A percentile compares a stretch with the other conserved stretches of the same genome.
These are phyloP conservation scores for Lepidium sativum DNA, from an alignment of 345 rosid species.

Conservation along the genomic window DNA sequence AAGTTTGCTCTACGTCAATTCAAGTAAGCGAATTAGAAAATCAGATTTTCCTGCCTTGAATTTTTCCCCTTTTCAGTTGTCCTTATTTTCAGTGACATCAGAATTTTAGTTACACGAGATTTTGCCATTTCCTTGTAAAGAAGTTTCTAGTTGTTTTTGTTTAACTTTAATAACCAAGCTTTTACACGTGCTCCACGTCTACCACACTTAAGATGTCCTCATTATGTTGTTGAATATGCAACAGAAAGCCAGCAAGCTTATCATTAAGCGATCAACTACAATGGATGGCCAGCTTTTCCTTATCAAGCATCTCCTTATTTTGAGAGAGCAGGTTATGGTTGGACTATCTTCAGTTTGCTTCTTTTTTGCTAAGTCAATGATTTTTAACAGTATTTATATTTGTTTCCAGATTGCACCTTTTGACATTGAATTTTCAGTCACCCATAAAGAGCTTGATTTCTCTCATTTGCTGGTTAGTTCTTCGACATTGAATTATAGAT, in stretches of 20 bases:
- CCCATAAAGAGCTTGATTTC: conserved; percentile 98
- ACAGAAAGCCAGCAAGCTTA: conserved; percentile 89
- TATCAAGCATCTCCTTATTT: conserved; percentile 80
- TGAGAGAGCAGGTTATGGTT: conserved; percentile 82
- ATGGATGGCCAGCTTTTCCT: conserved; percentile 98
- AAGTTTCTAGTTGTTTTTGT: background rate
- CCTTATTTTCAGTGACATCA: background rate
- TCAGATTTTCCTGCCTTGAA: conserved; percentile 3
- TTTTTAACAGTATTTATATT: background rate
- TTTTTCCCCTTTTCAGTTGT: background rate
- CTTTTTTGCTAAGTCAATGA: background rate
- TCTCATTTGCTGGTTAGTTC: conserved; percentile 91
- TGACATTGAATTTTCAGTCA: conserved; percentile 92
- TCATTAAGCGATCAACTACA: conserved; percentile 63
- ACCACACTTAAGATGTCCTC: conserved; percentile 2
- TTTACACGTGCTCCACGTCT: background rate
- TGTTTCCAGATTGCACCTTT: conserved; percentile 81
- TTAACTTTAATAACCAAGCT: background rate
- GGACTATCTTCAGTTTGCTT: conserved; percentile 10
- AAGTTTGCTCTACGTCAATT: conserved; percentile 78
- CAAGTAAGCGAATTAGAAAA: conserved; percentile 54
- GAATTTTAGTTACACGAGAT: background rate
- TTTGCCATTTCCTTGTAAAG: background rate
- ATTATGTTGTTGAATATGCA: conserved; percentile 12
- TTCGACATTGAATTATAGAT: background rate